These are phyloP conservation scores for Pyricularia sp. DNA, from an alignment of 2,329 filamentous ascomycete genomes.

Conservation along the genomic window DNA sequence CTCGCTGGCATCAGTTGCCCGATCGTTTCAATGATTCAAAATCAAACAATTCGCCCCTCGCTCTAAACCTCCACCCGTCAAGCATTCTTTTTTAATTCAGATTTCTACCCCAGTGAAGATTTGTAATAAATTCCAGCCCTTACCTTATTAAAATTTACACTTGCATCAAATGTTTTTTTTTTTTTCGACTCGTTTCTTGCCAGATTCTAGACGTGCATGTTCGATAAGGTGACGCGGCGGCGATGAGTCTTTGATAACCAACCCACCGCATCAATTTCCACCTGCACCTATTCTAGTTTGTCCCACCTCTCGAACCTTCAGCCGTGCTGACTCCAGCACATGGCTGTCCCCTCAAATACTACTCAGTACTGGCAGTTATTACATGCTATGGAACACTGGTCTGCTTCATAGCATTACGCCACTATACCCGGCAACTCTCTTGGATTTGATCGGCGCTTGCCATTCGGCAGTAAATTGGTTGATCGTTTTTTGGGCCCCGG, in stretches of 20 bases:
- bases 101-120: not conserved
- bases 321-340: constrained; percentile 1
- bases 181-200: not conserved
- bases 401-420: constrained; percentile 4
- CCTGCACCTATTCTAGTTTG: not conserved
- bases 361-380: constrained; percentile 6
- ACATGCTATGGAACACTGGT: constrained; percentile 6
- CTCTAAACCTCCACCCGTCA: not conserved
- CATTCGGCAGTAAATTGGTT: not conserved
- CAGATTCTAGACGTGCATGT: not conserved
- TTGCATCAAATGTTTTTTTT: not conserved
- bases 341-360: constrained; percentile 2
- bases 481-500: not conserved
- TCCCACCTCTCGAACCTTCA: not conserved
- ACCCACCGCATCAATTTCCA: not conserved
- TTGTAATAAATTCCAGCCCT: not conserved
- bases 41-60: not conserved
- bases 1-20: not conserved
- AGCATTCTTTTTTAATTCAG: not conserved
- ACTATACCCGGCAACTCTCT: not conserved
- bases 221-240: not conserved
- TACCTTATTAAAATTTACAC: not conserved
- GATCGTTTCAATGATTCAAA: not conserved
- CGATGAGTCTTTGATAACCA: not conserved
- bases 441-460: not conserved